Base-by-base conservation (phyloP, 1,284 basidiomycete species). In the Puccinia horiana region DNA sequence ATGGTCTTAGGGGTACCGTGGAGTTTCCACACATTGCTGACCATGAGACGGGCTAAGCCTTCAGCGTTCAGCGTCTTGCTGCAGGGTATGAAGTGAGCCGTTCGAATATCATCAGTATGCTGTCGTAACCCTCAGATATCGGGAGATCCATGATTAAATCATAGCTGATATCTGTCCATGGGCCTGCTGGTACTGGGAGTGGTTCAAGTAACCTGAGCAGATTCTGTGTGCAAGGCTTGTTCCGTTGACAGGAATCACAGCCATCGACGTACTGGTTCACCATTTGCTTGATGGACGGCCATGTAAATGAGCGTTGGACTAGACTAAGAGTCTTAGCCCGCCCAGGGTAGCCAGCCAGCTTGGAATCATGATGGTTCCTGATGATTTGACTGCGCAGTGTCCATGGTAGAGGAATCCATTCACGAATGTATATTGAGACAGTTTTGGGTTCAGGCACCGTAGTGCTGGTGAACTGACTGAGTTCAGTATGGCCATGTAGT, bases 321-420 rank as follows among this genome's bases (percentile, higher is more conserved):
- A 85, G 67, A 11, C 84, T 49, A 82, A 85, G 52, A 0, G 88
- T 90, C 81, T 88, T 88, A 0, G 77, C 84, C 2, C 84, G 80
- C 0, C 90, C 90, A 0, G 86, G 88, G 83, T 91, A 90, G 5
- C 90, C 83, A 54, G 86, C 85, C 1, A 83, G 32, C 6, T 73
- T 69, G 0, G 67, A 35, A 81, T 86, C 85, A 82, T 87, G 87
- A 0, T 42, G 42, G 44, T n/a, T 47, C 26, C n/a, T n/a, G 8
- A 73, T 4, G 2, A 73, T 73, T 1, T 11, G 1, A 6, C 18
- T 12, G 16, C n/a, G 11, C 2, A 70, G 8, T 18, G 3, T 18
- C 44, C 16, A 5, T 14, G 11, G 37, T 70, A 70, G 12, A 70
- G 1, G 1, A 70, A 6, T 18, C 35, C 67, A n/a, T 69, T 16